These are phyloP conservation scores for Naganishia liquefaciens DNA, from an alignment of 1,284 basidiomycete genomes.

Conservation along the genomic window DNA sequence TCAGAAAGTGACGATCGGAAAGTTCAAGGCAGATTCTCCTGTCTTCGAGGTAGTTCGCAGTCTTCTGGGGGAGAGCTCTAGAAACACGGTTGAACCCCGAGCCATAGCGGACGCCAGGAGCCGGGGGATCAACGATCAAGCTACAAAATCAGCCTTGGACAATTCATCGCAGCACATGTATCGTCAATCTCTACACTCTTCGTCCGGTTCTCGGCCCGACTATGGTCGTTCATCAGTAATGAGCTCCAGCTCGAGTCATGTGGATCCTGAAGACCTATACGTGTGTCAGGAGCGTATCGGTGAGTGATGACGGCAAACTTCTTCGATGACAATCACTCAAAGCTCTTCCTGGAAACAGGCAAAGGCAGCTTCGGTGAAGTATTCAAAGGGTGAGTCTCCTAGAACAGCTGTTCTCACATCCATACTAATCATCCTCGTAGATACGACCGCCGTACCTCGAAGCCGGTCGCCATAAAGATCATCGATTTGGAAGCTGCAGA, in stretches of 20 bases:
- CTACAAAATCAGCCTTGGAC: too few species aligned
- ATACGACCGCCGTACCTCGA: conserved; percentile 86
- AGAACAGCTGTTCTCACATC: neutral
- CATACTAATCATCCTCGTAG: conserved; percentile 53
- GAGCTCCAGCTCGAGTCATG: conserved; percentile 10
- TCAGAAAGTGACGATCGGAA: too few species aligned
- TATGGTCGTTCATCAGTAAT: conserved; percentile 6
- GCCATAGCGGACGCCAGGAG: neutral
- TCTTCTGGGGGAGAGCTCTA: too few species aligned
- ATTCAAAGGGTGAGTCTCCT: conserved; percentile 76
- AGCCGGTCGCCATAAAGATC: conserved; percentile 96
- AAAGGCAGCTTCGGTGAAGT: conserved; percentile 97
- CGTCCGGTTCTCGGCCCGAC: neutral
- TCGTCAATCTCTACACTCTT: neutral
- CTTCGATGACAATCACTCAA: conserved; percentile 22
- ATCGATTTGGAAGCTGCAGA: conserved; percentile 98
- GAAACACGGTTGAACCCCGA: neutral
- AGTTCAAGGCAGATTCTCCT: too few species aligned
- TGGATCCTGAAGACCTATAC: conserved; percentile 89
- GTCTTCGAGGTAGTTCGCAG: too few species aligned
- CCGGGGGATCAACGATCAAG: neutral
- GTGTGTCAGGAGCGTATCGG: conserved; percentile 95
- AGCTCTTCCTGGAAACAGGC: conserved; percentile 58
- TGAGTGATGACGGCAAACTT: conserved; percentile 53
- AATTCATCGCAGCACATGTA: neutral